phyloP scores from a whole-genome alignment of 164 flowering plant species.

The Taxillus chinensis region DNA sequence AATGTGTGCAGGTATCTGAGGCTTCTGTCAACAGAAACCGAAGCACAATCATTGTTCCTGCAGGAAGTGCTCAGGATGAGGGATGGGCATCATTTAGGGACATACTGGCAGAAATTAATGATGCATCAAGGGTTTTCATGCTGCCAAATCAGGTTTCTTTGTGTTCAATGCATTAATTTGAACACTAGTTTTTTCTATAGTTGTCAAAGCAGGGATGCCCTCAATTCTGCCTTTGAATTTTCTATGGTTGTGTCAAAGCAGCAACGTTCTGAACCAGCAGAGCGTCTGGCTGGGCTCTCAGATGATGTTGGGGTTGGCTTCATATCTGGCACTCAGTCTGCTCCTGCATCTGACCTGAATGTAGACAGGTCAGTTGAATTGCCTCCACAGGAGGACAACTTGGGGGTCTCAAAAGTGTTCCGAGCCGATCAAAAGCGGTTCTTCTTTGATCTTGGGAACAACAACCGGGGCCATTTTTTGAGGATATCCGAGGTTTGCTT shows the following conservation, averaged over 20 bases:
- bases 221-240: conserved; percentile 17
- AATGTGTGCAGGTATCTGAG: conserved; percentile 64
- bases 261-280: conserved; percentile 72
- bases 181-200: background rate
- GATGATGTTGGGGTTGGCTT: conserved; percentile 99
- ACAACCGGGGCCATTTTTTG: conserved; percentile 88
- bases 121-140: conserved; percentile 67
- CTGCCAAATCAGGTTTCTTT: conserved; percentile 60
- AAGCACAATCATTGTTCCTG: conserved; percentile 95
- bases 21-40: conserved; percentile 97
- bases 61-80: conserved; percentile 82
- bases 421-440: conserved; percentile 94
- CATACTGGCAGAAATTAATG: conserved; percentile 89
- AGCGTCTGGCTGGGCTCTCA: conserved; percentile 75
- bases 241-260: conserved; percentile 17
- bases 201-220: conserved; percentile 47
- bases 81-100: conserved; percentile 97
- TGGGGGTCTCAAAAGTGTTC: conserved; percentile 77
- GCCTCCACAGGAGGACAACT: conserved; percentile 65
- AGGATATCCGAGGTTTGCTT: conserved; percentile 79
- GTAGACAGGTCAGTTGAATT: conserved; percentile 62
- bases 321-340: conserved; percentile 70
- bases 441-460: conserved; percentile 96
- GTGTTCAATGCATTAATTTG: background rate
- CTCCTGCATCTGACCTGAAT: conserved; percentile 49